Evolutionary conservation across 2,329 filamentous ascomycete species (phyloP).

Genomic region (Aspergillus pseudotamarii): DNA sequence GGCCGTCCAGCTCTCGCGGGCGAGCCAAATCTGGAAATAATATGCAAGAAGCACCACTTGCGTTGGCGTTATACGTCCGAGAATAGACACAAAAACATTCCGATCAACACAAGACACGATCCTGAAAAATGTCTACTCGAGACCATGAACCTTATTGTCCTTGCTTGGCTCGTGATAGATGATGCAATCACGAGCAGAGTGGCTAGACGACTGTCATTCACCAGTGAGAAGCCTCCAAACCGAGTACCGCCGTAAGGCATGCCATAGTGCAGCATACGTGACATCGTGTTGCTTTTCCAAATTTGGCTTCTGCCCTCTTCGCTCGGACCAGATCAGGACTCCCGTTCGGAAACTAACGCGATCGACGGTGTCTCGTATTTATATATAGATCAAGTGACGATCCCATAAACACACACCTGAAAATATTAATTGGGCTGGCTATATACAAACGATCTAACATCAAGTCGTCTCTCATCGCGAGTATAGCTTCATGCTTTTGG

Average conservation of each 20-base stretch:
- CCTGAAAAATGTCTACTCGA: not conserved
- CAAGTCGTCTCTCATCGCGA: not conserved
- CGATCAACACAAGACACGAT: not conserved
- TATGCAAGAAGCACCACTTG: not conserved
- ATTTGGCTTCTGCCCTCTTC: not conserved
- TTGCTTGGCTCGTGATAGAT: not conserved
- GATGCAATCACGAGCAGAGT: not conserved
- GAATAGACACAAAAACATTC: not conserved
- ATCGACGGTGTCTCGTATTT: conserved; percentile 22
- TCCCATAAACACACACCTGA: conserved; percentile 5
- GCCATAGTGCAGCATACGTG: not conserved
- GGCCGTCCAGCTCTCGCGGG: not conserved
- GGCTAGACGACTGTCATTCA: not conserved
- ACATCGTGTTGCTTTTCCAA: not conserved
- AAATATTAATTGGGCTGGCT: not conserved
- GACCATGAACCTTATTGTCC: not conserved
- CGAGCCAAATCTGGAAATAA: not conserved
- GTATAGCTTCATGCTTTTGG: not conserved
- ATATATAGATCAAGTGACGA: conserved; percentile 21
- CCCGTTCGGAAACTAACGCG: conserved; percentile 8
- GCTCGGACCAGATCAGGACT: not conserved
- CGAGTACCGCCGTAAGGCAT: not conserved
- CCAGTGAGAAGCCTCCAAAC: not conserved
- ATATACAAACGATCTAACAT: not conserved
- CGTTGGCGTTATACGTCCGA: not conserved